Base-by-base conservation (phyloP, 2,329 filamentous ascomycete genomes). In the Periglandula ipomoeae region DNA sequence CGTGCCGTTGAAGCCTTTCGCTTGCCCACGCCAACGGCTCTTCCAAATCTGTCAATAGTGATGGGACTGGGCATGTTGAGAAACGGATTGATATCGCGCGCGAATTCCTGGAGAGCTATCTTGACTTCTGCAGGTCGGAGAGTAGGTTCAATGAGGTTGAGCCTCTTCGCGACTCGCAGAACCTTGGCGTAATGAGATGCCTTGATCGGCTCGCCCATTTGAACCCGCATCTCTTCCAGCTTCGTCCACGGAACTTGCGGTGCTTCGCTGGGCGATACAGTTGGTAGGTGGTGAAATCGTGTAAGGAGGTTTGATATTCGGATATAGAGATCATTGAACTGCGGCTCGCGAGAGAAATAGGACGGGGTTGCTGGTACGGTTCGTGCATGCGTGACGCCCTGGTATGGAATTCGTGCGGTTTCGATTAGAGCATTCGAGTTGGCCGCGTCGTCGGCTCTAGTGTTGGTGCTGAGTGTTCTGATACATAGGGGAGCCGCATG, bases 281-380 rank as follows among this genome's bases (percentile, higher is more conserved):
- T 78, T 6, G 93, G 93, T 13, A 97, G 76, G 23, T 81, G 74
- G 49, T 81, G 76, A 64, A 93, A 85, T 66, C 81, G 84, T 47
- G 81, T 80, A 49, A 86, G 70, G 22, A 97, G 76, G 10, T 78
- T 74, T 58, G 88, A 80, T 43, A 98, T 75, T 41, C 74, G 71
- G 56, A 97, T 78, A 58, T 86, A 80, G 60, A 87, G 79, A 69
- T 98, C 93, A 68, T 85, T 93, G 73, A 95, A 96, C 48, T 78
- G 75, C 2, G 90, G 86, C 52, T 84, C 84, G 46, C 85, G 85
- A 46, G 89, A 90, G 72, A 97, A 98, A 70, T 98, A 98, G n/a
- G 91, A 93, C 3, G 88, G 84, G 32, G 90, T 95, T 23, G 78
- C 76, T 19, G 93, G 93, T 32, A 96, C 72, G 20, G 94, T 73